phyloP scores from a whole-genome alignment of 345 rosid species.

The Hibiscus syriacus region DNA sequence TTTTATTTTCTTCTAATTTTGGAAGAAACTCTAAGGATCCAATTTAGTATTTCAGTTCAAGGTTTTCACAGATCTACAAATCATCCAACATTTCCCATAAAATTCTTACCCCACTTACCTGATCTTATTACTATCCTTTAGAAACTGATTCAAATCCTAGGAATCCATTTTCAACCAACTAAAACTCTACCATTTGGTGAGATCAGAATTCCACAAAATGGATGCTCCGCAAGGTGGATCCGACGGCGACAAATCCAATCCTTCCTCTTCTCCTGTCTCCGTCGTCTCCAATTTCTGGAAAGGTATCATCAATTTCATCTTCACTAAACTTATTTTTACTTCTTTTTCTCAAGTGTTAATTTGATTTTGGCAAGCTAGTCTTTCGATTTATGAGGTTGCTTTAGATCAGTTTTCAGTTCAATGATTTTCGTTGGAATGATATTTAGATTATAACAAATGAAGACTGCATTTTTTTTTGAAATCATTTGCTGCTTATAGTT shows the following conservation, averaged over 20 bases:
- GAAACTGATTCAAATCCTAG: background rate
- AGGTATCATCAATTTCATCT: conserved; percentile 34
- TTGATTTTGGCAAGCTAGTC: background rate
- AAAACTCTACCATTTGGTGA: conserved; percentile 14
- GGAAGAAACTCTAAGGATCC: background rate
- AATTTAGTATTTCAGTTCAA: background rate
- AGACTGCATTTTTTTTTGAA: background rate
- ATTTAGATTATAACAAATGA: background rate
- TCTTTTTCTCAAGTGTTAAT: background rate
- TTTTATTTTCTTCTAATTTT: background rate
- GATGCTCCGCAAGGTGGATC: conserved; percentile 66
- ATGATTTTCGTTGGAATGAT: background rate
- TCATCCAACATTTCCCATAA: background rate
- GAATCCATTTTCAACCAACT: background rate
- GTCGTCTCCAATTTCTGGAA: conserved; percentile 84
- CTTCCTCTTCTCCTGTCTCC: conserved; percentile 64
- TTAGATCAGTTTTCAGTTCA: background rate
- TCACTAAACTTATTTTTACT: background rate
- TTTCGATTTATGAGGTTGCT: background rate
- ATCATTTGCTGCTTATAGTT: background rate
- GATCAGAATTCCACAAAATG: conserved; percentile 38
- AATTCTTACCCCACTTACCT: background rate
- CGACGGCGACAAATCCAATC: conserved; percentile 57
- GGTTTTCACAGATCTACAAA: background rate
- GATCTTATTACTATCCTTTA: background rate